phyloP scores from a whole-genome alignment of 495 filamentous ascomycete genomes.

The Daldinia concentrica region DNA sequence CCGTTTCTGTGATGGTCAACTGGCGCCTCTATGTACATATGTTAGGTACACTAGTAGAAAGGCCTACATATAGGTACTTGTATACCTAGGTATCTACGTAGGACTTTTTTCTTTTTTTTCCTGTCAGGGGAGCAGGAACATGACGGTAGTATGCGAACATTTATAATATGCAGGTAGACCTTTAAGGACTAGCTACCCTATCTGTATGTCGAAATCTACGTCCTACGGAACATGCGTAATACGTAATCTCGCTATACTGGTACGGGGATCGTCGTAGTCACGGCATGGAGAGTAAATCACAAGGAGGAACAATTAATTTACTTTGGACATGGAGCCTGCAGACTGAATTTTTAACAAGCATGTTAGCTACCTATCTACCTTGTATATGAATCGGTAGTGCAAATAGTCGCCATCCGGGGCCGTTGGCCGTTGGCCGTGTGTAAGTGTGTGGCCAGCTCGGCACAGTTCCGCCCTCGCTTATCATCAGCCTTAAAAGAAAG shows the following conservation, averaged over 20 bases:
- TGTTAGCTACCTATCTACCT: no score
- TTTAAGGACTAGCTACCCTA: not conserved
- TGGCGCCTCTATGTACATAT: no score
- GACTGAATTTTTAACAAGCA: not conserved
- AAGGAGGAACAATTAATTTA: slow-evolving; percentile 22
- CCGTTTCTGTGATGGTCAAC: no score
- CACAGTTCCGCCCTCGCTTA: not conserved
- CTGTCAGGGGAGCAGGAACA: not conserved
- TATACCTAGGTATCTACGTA: not conserved
- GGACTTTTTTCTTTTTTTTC: no score
- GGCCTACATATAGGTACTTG: no score
- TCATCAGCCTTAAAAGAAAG: slow-evolving; percentile 12
- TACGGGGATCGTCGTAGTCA: not conserved
- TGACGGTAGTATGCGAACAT: not conserved
- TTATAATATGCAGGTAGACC: not conserved
- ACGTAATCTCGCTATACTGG: not conserved
- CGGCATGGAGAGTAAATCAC: not conserved
- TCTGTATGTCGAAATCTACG: not conserved
- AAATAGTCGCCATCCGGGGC: not conserved
- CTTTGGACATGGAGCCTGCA: slow-evolving; percentile 7
- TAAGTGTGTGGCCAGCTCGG: not conserved
- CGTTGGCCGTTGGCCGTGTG: not conserved
- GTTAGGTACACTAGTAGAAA: no score
- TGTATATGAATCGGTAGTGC: not conserved
- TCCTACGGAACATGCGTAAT: not conserved